These are phyloP conservation scores for Gracilaria gracilis DNA, from an alignment of 23 red algal genomes.

Conservation along the genomic window DNA sequence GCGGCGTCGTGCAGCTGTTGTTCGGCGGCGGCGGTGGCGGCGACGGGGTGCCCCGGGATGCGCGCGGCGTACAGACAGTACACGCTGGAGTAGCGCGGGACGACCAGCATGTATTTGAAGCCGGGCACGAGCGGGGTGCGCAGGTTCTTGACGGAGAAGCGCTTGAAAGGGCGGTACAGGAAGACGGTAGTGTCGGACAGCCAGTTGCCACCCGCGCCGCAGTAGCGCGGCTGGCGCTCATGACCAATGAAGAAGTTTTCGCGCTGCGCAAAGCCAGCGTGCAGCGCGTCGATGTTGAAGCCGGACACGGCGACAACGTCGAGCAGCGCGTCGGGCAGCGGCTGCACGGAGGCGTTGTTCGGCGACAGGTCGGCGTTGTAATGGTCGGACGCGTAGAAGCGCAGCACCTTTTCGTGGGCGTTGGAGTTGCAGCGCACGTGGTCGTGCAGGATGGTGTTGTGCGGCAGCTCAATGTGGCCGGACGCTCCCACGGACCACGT, in stretches of 20 bases:
- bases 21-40: not conserved
- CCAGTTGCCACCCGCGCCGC: constrained; percentile 1
- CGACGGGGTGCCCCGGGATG: not conserved
- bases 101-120: constrained; percentile 16
- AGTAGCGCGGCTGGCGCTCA: not conserved
- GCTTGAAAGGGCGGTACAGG: constrained; percentile 13
- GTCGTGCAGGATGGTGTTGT: constrained; percentile 26
- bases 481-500: constrained; percentile 1
- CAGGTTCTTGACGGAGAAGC: not conserved
- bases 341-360: not conserved
- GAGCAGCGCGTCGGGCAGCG: not conserved
- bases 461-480: not conserved
- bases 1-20: not conserved
- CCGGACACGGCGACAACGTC: constrained; percentile 14
- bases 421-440: constrained; percentile 1
- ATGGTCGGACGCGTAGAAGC: not conserved
- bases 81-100: not conserved
- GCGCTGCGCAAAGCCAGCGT: not conserved
- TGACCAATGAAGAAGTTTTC: constrained; percentile 9
- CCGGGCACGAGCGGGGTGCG: not conserved
- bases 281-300: constrained; percentile 22
- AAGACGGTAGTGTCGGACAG: not conserved
- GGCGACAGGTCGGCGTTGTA: not conserved
- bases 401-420: not conserved
- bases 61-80: constrained; percentile 15